Evolutionary conservation across 1,284 basidiomycete genomes (phyloP).

Genomic region (Ganoderma leucocontextum): DNA sequence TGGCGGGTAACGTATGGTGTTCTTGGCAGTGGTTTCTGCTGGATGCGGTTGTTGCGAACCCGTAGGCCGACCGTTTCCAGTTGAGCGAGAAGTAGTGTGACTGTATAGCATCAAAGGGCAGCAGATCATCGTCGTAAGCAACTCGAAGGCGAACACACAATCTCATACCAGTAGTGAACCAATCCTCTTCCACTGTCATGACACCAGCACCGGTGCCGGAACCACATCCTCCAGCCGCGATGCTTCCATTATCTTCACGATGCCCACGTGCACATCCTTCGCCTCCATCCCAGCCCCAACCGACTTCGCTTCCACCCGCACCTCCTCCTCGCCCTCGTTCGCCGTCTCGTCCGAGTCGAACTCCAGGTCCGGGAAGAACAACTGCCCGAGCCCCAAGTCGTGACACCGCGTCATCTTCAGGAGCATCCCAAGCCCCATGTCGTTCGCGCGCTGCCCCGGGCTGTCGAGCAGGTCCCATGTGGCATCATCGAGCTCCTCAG

Average conservation of each 20-base stretch:
- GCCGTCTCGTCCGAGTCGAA: slow-evolving; percentile 30
- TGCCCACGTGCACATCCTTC: not conserved
- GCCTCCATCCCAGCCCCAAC: not conserved
- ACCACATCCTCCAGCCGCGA: not conserved
- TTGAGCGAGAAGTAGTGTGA: not conserved
- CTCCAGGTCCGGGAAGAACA: slow-evolving; percentile 59
- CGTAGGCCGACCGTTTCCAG: not conserved
- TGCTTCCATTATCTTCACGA: not conserved
- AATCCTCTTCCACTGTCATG: not conserved
- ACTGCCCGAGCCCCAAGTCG: slow-evolving; percentile 76
- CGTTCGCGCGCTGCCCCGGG: slow-evolving; percentile 44
- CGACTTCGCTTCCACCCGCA: slow-evolving; percentile 1
- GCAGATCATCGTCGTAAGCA: slow-evolving; percentile 4
- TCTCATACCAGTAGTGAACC: not conserved
- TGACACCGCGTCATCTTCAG: slow-evolving; percentile 79
- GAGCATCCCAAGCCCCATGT: slow-evolving; percentile 66
- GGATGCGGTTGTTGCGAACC: not conserved
- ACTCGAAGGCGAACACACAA: slow-evolving; percentile 1
- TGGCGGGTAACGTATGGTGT: not conserved
- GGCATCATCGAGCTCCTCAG: slow-evolving; percentile 70
- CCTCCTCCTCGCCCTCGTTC: slow-evolving; percentile 15
- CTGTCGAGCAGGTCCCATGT: slow-evolving; percentile 69
- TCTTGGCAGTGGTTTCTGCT: not conserved
- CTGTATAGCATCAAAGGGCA: not conserved
- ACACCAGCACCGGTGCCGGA: not conserved